phyloP scores from a whole-genome alignment of 768 basidiomycete species.

The Phylloporus sp. region DNA sequence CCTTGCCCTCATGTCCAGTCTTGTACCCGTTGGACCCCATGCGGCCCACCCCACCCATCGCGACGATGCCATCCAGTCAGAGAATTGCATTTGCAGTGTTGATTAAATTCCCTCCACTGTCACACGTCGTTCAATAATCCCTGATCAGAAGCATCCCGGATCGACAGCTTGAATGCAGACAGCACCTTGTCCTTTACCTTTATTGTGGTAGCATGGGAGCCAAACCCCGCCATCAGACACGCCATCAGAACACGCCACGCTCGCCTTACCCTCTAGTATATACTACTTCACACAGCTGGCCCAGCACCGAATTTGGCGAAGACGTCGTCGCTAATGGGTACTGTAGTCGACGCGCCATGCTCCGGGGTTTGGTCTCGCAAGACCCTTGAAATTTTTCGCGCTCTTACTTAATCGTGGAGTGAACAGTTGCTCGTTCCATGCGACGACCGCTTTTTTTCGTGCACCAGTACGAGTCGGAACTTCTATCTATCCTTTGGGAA shows the following conservation, averaged over 20 bases:
- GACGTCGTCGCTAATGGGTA: too few species aligned
- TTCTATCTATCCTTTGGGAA: neutral
- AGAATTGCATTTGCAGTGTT: neutral
- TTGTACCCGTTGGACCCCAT: too few species aligned
- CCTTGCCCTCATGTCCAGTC: too few species aligned
- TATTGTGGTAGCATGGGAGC: neutral
- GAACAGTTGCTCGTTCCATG: neutral
- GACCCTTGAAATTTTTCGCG: neutral
- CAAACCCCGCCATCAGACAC: neutral
- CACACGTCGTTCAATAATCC: slow-evolving; percentile 3
- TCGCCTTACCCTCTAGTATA: too few species aligned
- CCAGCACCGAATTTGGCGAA: too few species aligned
- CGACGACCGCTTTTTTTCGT: too few species aligned
- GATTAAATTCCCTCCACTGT: neutral
- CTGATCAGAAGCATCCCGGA: neutral
- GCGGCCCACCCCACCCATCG: too few species aligned
- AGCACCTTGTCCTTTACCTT: neutral
- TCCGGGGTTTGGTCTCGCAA: neutral
- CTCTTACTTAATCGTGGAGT: too few species aligned
- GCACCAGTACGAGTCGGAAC: neutral
- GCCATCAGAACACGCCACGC: too few species aligned
- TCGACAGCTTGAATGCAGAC: neutral
- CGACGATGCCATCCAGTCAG: too few species aligned
- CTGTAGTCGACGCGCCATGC: too few species aligned
- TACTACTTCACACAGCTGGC: too few species aligned